phyloP scores from a whole-genome alignment of 1,284 basidiomycete genomes.

The Hymenochaete sp. region DNA sequence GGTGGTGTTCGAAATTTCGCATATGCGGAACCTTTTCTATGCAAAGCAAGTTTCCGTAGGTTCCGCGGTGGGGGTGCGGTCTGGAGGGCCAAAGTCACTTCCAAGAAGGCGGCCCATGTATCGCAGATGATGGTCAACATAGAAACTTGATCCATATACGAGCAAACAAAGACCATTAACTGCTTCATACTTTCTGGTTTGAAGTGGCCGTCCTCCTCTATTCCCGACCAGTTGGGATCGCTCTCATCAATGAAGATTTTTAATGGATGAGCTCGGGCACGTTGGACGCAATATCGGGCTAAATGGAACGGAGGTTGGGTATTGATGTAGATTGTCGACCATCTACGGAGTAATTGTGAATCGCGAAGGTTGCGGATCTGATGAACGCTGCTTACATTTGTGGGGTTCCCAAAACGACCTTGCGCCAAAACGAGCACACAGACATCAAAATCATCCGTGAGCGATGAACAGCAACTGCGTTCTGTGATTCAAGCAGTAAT shows the following conservation, averaged over 20 bases:
- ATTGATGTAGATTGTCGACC: conserved; percentile 53
- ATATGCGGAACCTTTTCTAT: conserved; percentile 40
- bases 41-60: conserved; percentile 52
- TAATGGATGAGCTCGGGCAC: conserved; percentile 36
- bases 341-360: too few relatives aligned
- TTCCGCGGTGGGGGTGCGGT: conserved; percentile 30
- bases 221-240: conserved; percentile 11
- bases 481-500: conserved; percentile 40
- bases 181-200: conserved; percentile 34
- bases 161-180: conserved; percentile 39
- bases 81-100: conserved; percentile 40
- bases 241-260: conserved; percentile 10
- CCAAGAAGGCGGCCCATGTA: conserved; percentile 40
- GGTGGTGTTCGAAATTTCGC: conserved; percentile 32
- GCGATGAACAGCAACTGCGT: conserved; percentile 27
- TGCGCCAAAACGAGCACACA: conserved; percentile 50
- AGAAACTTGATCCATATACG: conserved; percentile 43
- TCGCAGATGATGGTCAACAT: conserved; percentile 46
- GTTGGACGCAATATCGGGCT: conserved; percentile 43
- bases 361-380: too few relatives aligned
- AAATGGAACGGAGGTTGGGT: conserved; percentile 40
- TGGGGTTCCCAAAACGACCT: conserved; percentile 35
- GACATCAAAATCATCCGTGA: conserved; percentile 43
- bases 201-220: conserved; percentile 26
- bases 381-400: too few relatives aligned